phyloP scores from a whole-genome alignment of 2,329 filamentous ascomycete species.

The Phialophora expanda region DNA sequence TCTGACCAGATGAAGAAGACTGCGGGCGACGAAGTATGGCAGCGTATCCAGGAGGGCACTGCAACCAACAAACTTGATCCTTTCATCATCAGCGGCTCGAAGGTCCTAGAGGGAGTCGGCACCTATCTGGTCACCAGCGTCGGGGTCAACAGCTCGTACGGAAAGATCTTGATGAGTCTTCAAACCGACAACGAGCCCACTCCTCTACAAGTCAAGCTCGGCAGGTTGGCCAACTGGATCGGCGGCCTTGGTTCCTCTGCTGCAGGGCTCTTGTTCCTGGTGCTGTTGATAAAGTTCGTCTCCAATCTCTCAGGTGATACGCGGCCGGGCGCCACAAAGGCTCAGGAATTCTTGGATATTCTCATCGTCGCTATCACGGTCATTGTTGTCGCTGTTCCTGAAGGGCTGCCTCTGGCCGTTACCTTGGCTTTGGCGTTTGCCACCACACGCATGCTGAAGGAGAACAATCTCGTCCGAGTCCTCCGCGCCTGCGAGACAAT shows the following conservation, averaged over 20 bases:
- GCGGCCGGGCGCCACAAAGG: constrained; percentile 71
- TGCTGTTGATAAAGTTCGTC: constrained; percentile 84
- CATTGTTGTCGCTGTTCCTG: constrained; percentile 78
- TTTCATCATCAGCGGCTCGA: constrained; percentile 80
- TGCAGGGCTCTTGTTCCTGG: constrained; percentile 80
- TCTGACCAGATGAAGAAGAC: constrained; percentile 74
- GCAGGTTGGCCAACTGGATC: constrained; percentile 76
- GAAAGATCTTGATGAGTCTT: constrained; percentile 74
- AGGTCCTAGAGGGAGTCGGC: constrained; percentile 77
- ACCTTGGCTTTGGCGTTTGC: constrained; percentile 78
- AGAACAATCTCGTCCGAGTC: constrained; percentile 77
- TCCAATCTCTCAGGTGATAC: constrained; percentile 64
- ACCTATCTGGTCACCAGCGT: constrained; percentile 76
- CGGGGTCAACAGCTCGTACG: constrained; percentile 74
- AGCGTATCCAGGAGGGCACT: constrained; percentile 59
- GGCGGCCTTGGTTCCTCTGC: constrained; percentile 75
- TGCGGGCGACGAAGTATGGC: constrained; percentile 63
- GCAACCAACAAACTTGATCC: constrained; percentile 65
- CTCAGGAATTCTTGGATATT: constrained; percentile 75
- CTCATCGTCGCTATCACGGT: constrained; percentile 80
- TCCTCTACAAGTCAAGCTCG: constrained; percentile 76
- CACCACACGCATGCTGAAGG: constrained; percentile 75
- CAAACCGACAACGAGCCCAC: constrained; percentile 77
- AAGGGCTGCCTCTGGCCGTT: constrained; percentile 78
- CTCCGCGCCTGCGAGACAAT: constrained; percentile 80